These are phyloP conservation scores for Melanogaster broomeanus DNA, from an alignment of 768 basidiomycete species.

Conservation along the genomic window DNA sequence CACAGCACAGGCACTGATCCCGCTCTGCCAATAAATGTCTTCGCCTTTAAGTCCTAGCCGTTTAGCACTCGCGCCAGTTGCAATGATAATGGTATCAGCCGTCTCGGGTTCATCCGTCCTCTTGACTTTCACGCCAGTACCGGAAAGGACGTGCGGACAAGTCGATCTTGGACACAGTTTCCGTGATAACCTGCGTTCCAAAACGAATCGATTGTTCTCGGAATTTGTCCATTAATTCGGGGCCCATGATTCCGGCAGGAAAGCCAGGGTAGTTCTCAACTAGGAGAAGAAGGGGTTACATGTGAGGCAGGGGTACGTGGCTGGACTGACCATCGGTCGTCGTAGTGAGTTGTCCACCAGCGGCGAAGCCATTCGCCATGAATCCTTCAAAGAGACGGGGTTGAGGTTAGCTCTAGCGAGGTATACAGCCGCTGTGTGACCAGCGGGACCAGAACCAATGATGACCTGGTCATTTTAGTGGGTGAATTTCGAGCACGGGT, in stretches of 20 bases:
- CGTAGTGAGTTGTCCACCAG: slow-evolving; percentile 96
- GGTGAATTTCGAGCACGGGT: not conserved
- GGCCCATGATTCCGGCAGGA: slow-evolving; percentile 90
- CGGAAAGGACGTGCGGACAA: slow-evolving; percentile 91
- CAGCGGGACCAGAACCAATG: slow-evolving; percentile 92
- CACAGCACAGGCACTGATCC: slow-evolving; percentile 97
- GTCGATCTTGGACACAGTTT: slow-evolving; percentile 95
- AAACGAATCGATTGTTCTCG: slow-evolving; percentile 93
- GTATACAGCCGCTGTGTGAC: slow-evolving; percentile 96
- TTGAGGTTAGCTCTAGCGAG: slow-evolving; percentile 94
- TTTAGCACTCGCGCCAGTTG: slow-evolving; percentile 96
- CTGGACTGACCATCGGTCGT: slow-evolving; percentile 83
- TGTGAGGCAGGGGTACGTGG: not conserved
- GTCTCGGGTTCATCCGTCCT: slow-evolving; percentile 85
- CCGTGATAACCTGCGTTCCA: slow-evolving; percentile 95
- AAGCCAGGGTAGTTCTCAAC: slow-evolving; percentile 99
- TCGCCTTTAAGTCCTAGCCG: slow-evolving; percentile 89
- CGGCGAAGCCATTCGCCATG: slow-evolving; percentile 98
- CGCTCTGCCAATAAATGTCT: slow-evolving; percentile 96
- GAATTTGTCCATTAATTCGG: slow-evolving; percentile 99
- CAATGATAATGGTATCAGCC: slow-evolving; percentile 90
- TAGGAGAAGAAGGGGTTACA: too few relatives aligned
- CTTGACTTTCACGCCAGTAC: slow-evolving; percentile 94
- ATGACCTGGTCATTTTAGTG: slow-evolving; percentile 63
- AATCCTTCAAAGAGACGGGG: slow-evolving; percentile 97